Evolutionary conservation across 768 basidiomycete species (phyloP).

Genomic region (Lactarius psammicola): DNA sequence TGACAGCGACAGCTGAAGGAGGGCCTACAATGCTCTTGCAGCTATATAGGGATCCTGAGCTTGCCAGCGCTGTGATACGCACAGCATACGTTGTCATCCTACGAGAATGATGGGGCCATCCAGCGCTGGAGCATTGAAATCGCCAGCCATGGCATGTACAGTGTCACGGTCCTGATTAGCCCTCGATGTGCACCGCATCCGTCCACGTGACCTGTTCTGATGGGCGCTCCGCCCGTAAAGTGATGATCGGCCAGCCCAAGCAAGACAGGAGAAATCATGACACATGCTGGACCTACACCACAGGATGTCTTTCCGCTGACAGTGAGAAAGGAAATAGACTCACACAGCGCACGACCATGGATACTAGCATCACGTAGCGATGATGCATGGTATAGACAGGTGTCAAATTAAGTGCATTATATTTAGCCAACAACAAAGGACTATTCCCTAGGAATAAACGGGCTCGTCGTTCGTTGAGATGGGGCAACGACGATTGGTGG

Average conservation of each 20-base stretch:
- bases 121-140: background rate
- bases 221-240: background rate
- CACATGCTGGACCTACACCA: background rate
- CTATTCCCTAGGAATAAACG: constrained; percentile 74
- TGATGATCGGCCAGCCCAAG: background rate
- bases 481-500: constrained; percentile 70
- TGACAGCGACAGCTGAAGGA: constrained; percentile 13
- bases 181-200: background rate
- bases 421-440: constrained; percentile 8
- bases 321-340: background rate
- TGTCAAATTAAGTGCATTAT: constrained; percentile 2
- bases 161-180: background rate
- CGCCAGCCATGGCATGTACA: background rate
- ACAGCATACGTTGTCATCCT: constrained; percentile 1
- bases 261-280: background rate
- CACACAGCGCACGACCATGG: constrained; percentile 7
- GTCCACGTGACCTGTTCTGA: background rate
- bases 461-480: constrained; percentile 63
- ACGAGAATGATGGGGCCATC: background rate
- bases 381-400: constrained; percentile 6
- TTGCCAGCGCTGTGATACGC: constrained; percentile 2
- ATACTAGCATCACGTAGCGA: constrained; percentile 6
- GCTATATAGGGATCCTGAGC: constrained; percentile 8
- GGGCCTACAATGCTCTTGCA: too few species aligned
- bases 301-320: background rate